These are phyloP conservation scores for Royoungia palumana DNA, from an alignment of 768 basidiomycete genomes.

Conservation along the genomic window DNA sequence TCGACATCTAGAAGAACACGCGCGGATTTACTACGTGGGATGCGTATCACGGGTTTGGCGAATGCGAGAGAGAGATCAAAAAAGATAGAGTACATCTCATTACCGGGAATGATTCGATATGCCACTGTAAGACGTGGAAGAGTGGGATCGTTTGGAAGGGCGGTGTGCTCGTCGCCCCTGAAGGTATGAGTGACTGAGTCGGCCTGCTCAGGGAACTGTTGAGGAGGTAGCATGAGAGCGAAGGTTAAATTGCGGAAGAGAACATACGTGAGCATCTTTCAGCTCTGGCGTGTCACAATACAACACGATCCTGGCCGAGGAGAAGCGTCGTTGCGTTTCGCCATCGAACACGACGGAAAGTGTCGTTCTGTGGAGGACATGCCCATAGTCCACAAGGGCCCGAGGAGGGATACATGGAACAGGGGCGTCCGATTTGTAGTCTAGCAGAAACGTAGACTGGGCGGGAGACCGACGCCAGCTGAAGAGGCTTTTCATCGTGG, in stretches of 20 bases:
- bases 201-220: not conserved
- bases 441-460: no score
- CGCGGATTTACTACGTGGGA: not conserved
- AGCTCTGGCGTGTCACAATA: not conserved
- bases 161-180: not conserved
- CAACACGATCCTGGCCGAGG: not conserved
- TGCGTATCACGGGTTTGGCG: no score
- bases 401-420: no score
- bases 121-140: not conserved
- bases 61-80: not conserved
- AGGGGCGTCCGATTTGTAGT: no score
- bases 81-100: no score
- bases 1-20: not conserved
- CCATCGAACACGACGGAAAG: constrained; percentile 4
- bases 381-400: no score
- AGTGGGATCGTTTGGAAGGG: not conserved
- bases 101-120: not conserved
- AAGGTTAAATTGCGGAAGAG: no score
- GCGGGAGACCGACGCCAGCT: no score
- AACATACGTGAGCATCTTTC: no score
- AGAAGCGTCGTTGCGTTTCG: not conserved
- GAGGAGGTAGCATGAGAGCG: no score
- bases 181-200: not conserved
- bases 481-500: no score
- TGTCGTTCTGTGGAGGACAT: not conserved